phyloP scores from a whole-genome alignment of 75 land plant genomes.

The Picea sitchensis region DNA sequence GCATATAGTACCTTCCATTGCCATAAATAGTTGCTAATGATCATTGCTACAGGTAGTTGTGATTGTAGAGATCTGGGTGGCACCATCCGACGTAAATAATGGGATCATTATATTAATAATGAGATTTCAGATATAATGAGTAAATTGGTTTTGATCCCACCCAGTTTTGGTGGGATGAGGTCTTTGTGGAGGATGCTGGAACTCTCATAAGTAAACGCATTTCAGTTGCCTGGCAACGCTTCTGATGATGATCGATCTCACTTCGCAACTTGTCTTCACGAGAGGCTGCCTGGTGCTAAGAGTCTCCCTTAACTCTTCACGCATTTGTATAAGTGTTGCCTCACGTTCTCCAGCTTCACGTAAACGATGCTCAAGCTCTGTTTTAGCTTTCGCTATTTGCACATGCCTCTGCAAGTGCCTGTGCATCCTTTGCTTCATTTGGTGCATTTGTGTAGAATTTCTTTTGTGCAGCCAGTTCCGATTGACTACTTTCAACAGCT shows the following conservation, averaged over 20 bases:
- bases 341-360: constrained; percentile 88
- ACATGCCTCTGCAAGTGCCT: constrained; percentile 87
- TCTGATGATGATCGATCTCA: constrained; percentile 93
- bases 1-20: too few species aligned
- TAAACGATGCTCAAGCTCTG: constrained; percentile 72
- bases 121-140: too few species aligned
- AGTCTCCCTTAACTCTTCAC: constrained; percentile 89
- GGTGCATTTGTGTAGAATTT: constrained; percentile 85
- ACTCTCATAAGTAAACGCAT: too few species aligned
- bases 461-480: constrained; percentile 84
- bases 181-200: too few species aligned
- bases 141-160: too few species aligned
- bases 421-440: constrained; percentile 92
- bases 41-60: too few species aligned
- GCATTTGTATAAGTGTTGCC: constrained; percentile 73
- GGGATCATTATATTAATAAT: too few species aligned
- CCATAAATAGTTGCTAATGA: too few species aligned
- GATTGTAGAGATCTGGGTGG: too few species aligned
- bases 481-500: constrained; percentile 86
- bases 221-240: constrained; percentile 67
- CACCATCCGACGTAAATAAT: too few species aligned
- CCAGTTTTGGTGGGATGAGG: too few species aligned
- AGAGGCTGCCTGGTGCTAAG: constrained; percentile 83
- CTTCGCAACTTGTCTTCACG: constrained; percentile 79
- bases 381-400: constrained; percentile 82